These are phyloP conservation scores for Rhynchospora tenuis DNA, from an alignment of 176 grass and related monocot genomes.

Conservation along the genomic window DNA sequence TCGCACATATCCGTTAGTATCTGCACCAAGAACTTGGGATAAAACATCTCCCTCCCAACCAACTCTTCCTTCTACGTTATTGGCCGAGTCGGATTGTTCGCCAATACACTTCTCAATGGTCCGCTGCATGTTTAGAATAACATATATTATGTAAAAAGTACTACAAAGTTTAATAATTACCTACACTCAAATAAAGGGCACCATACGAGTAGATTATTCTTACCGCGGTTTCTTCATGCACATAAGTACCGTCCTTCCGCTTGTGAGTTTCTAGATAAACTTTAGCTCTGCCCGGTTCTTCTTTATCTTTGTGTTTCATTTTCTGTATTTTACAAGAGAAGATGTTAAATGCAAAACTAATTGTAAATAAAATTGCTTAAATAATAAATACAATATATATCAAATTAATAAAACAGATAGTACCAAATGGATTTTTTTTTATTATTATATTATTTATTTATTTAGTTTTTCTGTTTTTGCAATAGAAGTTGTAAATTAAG, in stretches of 20 bases:
- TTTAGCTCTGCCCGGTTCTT: not conserved
- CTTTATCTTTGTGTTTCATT: slow-evolving; percentile 17
- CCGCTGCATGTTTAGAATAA: not conserved
- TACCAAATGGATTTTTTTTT: not conserved
- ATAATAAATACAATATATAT: not conserved
- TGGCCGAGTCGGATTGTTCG: not conserved
- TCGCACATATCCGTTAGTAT: slow-evolving; percentile 3
- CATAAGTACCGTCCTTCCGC: not conserved
- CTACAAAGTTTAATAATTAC: not conserved
- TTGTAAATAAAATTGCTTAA: no score
- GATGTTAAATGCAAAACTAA: no score
- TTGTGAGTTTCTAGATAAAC: slow-evolving; percentile 30
- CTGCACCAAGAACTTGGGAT: slow-evolving; percentile 12
- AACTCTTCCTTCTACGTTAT: slow-evolving; percentile 16
- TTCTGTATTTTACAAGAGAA: not conserved
- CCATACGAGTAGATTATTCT: no score
- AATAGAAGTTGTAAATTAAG: no score
- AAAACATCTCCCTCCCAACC: slow-evolving; percentile 29
- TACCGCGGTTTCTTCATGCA: slow-evolving; percentile 3
- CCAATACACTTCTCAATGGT: slow-evolving; percentile 2
- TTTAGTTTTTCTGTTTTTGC: no score
- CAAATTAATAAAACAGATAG: not conserved
- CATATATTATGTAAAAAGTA: not conserved
- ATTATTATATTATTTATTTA: not conserved
- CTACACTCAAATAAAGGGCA: not conserved